Evolutionary conservation across 306 rosid species (phyloP), one percentile per base, ranked within the genome.

Genomic region (Rosa chinensis): DNA sequence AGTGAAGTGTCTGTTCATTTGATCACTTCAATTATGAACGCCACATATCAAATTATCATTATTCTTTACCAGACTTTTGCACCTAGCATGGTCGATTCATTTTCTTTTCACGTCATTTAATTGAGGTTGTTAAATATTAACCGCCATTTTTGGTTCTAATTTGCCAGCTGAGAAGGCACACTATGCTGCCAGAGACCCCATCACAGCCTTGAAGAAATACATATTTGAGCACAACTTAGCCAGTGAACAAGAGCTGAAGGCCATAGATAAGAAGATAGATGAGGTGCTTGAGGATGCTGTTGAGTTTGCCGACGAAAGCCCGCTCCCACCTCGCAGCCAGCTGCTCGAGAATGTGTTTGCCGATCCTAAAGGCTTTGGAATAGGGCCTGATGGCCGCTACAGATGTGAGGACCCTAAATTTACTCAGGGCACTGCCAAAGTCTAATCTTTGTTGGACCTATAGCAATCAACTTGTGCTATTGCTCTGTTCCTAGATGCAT

Each of bases 361-460:
- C 10, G 99, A 96, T 90, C 97, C 99, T 3, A 96, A 93, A 81
- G 99, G 99, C 61, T 96, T 96, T 79, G 99, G 99, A 76, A 96
- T 96, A 14, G 99, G 94, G 44, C 98, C 98, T 28, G 99, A 96
- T 83, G 99, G 99, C 13, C 88, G 61, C 79, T 96, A 93, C 86
- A 91, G 98, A 88, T 96, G 99, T 39, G 97, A 96, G 91, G 99
- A 96, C 89, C 99, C 99, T 67, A 96, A 93, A 53, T 96, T 96
- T 77, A 96, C 99, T 3, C 85, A 93, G 82, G 99, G 99, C 85
- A 96, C 99, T 8, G 99, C 99, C 78, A 91, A 93, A 14, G 98
- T 96, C 89, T 96, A 88, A 82, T 81, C 66, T 42, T 66, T 63
- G 21, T 70, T 32, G 74, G 63, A 61, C 66, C 10, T 62, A 64